phyloP scores from a whole-genome alignment of 495 filamentous ascomycete genomes.

The Tuber microsphaerosporum region DNA sequence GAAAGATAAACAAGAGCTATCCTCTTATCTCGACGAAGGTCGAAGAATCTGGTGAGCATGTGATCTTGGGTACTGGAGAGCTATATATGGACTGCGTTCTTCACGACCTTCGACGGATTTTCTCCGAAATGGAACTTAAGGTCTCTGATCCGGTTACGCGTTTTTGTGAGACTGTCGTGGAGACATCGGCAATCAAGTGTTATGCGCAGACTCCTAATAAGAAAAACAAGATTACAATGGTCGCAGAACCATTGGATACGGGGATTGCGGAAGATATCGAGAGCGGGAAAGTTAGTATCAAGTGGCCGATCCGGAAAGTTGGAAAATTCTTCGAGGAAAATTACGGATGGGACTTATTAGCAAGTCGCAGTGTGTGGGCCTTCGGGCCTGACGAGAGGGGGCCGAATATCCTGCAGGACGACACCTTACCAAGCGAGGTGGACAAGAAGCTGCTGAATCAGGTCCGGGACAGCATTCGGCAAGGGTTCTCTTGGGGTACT shows the following conservation, averaged over 20 bases:
- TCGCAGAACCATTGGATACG: constrained; percentile 87
- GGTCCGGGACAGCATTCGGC: constrained; percentile 82
- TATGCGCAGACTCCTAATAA: constrained; percentile 97
- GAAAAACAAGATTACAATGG: constrained; percentile 98
- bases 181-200: constrained; percentile 94
- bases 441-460: constrained; percentile 83
- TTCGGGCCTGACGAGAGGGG: constrained; percentile 94
- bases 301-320: constrained; percentile 83
- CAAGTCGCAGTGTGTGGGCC: constrained; percentile 93
- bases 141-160: constrained; percentile 95
- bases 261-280: constrained; percentile 96
- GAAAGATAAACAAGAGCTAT: constrained; percentile 96
- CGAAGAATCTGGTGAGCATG: constrained; percentile 96
- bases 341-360: constrained; percentile 93
- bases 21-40: constrained; percentile 93
- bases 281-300: constrained; percentile 79
- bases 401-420: constrained; percentile 93
- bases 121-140: constrained; percentile 99
- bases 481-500: constrained; percentile 93
- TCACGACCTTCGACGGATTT: constrained; percentile 83
- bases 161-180: constrained; percentile 97
- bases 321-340: constrained; percentile 96
- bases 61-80: constrained; percentile 89
- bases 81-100: constrained; percentile 99
- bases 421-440: constrained; percentile 82